A percentile compares a stretch with the other conserved stretches of the same genome.
Evolutionary conservation across 169 alveolate genomes (phyloP).

Genomic region (Eimeria zaria): DNA sequence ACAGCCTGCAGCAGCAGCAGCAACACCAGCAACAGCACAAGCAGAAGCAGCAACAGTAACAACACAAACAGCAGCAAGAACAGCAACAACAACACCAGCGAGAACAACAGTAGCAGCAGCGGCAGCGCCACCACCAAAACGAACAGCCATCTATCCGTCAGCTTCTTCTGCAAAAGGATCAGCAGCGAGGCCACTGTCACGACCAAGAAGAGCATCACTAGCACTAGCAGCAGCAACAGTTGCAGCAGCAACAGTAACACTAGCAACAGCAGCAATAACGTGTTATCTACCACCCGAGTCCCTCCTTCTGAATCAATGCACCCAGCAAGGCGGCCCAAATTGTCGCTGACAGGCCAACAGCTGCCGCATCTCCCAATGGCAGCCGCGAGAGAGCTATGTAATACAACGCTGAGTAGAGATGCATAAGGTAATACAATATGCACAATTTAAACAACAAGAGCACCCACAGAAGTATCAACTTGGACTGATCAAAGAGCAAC

Average conservation of each 20-base stretch:
- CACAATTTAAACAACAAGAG: background rate
- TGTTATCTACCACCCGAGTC: slow-evolving; percentile 41
- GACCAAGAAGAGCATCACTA: too few species aligned
- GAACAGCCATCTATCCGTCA: background rate
- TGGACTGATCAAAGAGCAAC: background rate
- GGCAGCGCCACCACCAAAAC: background rate
- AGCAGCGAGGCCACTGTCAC: background rate
- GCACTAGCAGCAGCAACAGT: slow-evolving; percentile 9
- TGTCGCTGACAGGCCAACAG: slow-evolving; percentile 58
- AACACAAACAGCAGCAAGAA: background rate
- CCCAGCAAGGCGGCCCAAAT: slow-evolving; percentile 64
- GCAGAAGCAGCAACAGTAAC: background rate
- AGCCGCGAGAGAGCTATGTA: slow-evolving; percentile 42
- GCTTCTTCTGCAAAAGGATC: background rate
- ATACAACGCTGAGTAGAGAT: slow-evolving; percentile 1
- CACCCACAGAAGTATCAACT: background rate
- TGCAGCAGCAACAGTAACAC: background rate
- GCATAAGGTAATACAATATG: background rate
- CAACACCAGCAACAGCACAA: slow-evolving; percentile 30
- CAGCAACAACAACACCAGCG: background rate
- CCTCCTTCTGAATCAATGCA: slow-evolving; percentile 17
- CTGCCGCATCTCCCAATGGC: slow-evolving; percentile 62
- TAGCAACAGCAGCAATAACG: background rate
- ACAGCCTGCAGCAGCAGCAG: slow-evolving; percentile 37
- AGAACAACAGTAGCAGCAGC: background rate